phyloP scores from a whole-genome alignment of 495 filamentous ascomycete genomes.

The Aspergillus homomorphus region DNA sequence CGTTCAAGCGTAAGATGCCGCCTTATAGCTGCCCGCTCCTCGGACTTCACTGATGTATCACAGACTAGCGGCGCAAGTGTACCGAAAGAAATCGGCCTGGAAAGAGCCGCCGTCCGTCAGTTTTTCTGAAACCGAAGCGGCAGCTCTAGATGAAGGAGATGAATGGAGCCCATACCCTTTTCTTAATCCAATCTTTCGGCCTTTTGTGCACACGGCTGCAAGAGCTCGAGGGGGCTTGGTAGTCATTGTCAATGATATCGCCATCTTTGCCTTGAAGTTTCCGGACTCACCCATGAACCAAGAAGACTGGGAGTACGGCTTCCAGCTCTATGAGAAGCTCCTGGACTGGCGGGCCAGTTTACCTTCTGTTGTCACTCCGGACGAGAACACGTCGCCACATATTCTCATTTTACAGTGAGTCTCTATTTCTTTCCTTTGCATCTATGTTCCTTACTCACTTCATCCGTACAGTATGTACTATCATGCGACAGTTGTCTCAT shows the following conservation, averaged over 20 bases:
- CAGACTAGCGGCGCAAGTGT: constrained; percentile 27
- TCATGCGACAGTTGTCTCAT: constrained; percentile 19
- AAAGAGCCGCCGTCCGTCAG: constrained; percentile 15
- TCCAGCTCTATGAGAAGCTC: constrained; percentile 10
- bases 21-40: no score
- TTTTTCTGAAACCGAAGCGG: constrained; percentile 19
- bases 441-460: not conserved
- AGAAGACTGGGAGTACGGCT: constrained; percentile 18
- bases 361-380: constrained; percentile 14
- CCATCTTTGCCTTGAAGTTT: constrained; percentile 16
- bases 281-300: constrained; percentile 2
- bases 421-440: not conserved
- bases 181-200: constrained; percentile 7
- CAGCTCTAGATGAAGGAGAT: constrained; percentile 14
- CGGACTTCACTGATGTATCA: constrained; percentile 7
- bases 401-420: constrained; percentile 24
- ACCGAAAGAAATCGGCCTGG: constrained; percentile 21
- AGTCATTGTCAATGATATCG: constrained; percentile 18
- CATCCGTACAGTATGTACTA: constrained; percentile 18
- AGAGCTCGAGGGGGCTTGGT: constrained; percentile 17
- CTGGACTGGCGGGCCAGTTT: constrained; percentile 13
- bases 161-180: constrained; percentile 19
- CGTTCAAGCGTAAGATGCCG: constrained; percentile 21
- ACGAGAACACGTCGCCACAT: constrained; percentile 19
- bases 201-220: constrained; percentile 17